These are phyloP conservation scores for Xylariaceae sp. DNA, from an alignment of 2,329 filamentous ascomycete species.

Conservation along the genomic window DNA sequence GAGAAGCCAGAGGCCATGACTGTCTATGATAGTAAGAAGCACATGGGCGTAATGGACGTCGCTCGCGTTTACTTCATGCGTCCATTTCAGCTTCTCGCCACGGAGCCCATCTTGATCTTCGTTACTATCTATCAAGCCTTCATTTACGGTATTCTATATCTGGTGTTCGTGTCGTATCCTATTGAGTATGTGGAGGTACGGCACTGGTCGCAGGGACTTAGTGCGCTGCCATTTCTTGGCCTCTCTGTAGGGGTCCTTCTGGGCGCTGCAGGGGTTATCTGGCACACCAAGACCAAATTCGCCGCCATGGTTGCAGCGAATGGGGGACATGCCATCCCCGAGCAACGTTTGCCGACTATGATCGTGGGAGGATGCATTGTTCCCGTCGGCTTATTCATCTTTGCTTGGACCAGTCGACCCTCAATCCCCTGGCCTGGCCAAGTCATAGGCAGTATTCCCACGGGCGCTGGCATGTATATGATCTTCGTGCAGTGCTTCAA, in stretches of 20 bases:
- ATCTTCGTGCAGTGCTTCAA: conserved; percentile 16
- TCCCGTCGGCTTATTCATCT: conserved; percentile 11
- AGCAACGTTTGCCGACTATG: conserved; percentile 10
- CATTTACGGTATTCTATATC: conserved; percentile 43
- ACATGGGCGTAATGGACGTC: conserved; percentile 5
- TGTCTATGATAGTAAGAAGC: conserved; percentile 6
- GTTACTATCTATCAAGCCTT: conserved; percentile 43
- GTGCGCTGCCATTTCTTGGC: conserved; percentile 42
- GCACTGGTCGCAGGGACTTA: conserved; percentile 38
- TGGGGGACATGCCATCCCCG: conserved; percentile 10
- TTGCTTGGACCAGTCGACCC: conserved; percentile 6
- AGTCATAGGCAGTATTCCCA: conserved; percentile 12
- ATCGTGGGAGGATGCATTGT: conserved; percentile 10
- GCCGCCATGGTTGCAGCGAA: conserved; percentile 5
- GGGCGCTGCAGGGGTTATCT: conserved; percentile 11
- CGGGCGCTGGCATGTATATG: conserved; percentile 15
- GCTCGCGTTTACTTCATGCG: conserved; percentile 11
- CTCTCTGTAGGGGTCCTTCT: conserved; percentile 40
- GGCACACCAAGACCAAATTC: conserved; percentile 14
- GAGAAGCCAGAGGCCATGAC: conserved; percentile 10
- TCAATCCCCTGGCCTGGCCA: conserved; percentile 8
- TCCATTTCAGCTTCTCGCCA: conserved; percentile 36
- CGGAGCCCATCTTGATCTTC: conserved; percentile 44
- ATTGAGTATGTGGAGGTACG: conserved; percentile 43
- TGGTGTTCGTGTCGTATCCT: conserved; percentile 44